Percentiles rank a stretch among this genome's conserved stretches.
phyloP scores from a whole-genome alignment of 164 flowering plant species.

The Sedum album region DNA sequence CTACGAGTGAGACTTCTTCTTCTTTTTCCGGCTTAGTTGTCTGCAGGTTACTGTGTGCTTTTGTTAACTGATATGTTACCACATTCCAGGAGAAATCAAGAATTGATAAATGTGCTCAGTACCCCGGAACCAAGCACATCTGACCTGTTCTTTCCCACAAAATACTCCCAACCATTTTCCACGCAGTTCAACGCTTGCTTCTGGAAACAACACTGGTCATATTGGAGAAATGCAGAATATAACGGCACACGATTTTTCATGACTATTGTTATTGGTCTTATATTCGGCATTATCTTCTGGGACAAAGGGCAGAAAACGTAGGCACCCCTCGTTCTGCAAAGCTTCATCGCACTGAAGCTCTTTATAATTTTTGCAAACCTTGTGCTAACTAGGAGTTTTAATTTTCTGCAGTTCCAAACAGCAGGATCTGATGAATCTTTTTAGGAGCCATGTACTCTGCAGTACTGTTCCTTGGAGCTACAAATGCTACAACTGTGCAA shows the following conservation, averaged over 20 bases:
- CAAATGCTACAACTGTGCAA: neutral
- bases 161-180: conserved; percentile 56
- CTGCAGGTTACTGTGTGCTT: neutral
- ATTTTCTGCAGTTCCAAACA: conserved; percentile 4
- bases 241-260: conserved; percentile 52
- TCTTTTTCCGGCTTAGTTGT: neutral
- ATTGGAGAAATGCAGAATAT: conserved; percentile 77
- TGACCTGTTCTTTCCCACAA: conserved; percentile 61
- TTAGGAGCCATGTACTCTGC: conserved; percentile 4
- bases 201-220: conserved; percentile 82
- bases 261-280: conserved; percentile 43
- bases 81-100: conserved; percentile 51
- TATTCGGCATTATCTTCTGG: conserved; percentile 75
- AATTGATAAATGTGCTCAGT: conserved; percentile 50
- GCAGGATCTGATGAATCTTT: conserved; percentile 9
- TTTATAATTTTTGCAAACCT: neutral
- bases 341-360: neutral
- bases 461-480: neutral
- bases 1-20: conserved; percentile 26
- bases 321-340: conserved; percentile 14
- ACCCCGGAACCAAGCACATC: conserved; percentile 49
- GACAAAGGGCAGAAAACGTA: conserved; percentile 50
- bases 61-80: neutral
- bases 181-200: conserved; percentile 73
- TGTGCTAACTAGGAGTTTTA: neutral